Base-by-base conservation (phyloP, 768 basidiomycete species). In the Tylopilus sp. region DNA sequence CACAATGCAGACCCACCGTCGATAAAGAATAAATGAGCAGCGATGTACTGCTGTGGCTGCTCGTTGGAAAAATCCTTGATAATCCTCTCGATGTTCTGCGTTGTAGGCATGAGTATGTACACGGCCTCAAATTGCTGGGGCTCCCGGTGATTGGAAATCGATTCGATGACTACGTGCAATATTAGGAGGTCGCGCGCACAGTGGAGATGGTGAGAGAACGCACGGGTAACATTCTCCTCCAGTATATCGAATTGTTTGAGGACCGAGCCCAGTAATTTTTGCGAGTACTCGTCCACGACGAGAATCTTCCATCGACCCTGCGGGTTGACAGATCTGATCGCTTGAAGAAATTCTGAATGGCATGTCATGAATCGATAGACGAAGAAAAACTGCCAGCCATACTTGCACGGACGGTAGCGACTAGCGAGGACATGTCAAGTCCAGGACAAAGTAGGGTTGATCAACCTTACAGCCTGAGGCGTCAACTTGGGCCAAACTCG, bases 191-290 rank as follows among this genome's bases (percentile, higher is more conserved):
- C 39, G 26, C 15, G 28, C 17, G 25, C 12, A 30, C 28, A 28
- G 20, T 36, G 47, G 11, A 51, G 46, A 44, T 22, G 0, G 26
- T 30, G 20, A 36, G 36, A 46, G 42, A 46, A 77, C 92, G 67
- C 73, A 97, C 95, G 80, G 41, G 94, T 97, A 39, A 98, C 92
- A 75, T 95, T 95, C 77, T 97, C 92, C 68, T 93, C 86, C 50
- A 98, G 71, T 50, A 98, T 89, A 68, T 99, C 95, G 61, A 90
- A 93, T 66, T 91, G 86, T 71, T 92, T 93, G 60, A 98, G 78
- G 4, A 95, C 91, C 9, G 88, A 82, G 54, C 85, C 80, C 41
- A 99, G 70, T 48, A 98, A 73, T 66, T 79, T 83, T 70, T 94
- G 86, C 22, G 94, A 86, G 71, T 91, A 82, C 57, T 94, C 91